phyloP scores from a whole-genome alignment of 306 rosid species.

The Echinosophora koreensis region DNA sequence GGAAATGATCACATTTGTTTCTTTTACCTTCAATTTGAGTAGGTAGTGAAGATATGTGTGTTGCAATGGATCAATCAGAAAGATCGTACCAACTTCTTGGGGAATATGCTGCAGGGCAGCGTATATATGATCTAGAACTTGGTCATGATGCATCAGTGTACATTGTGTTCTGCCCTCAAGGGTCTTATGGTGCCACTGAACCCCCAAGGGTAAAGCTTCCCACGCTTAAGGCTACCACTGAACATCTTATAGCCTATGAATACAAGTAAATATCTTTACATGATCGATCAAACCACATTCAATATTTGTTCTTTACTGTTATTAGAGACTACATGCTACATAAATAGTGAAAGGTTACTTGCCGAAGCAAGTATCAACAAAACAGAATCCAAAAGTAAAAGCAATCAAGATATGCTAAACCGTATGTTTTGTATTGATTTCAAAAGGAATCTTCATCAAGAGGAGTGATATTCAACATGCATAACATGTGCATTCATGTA shows the following conservation, averaged over 20 bases:
- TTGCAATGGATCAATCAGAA: slow-evolving; percentile 86
- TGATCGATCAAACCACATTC: background rate
- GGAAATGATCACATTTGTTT: background rate
- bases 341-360: background rate
- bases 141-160: slow-evolving; percentile 53
- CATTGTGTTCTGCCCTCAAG: slow-evolving; percentile 69
- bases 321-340: background rate
- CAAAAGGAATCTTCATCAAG: too few relatives aligned
- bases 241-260: slow-evolving; percentile 54
- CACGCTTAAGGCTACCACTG: slow-evolving; percentile 67
- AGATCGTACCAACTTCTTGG: slow-evolving; percentile 92
- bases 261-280: slow-evolving; percentile 32
- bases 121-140: slow-evolving; percentile 67
- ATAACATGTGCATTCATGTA: background rate
- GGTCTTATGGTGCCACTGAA: slow-evolving; percentile 51
- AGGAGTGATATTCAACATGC: too few relatives aligned
- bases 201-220: slow-evolving; percentile 86
- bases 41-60: slow-evolving; percentile 81
- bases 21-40: slow-evolving; percentile 36
- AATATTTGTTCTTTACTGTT: background rate
- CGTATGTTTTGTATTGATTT: too few relatives aligned
- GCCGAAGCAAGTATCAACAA: background rate
- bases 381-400: slow-evolving; percentile 1
- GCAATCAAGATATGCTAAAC: background rate
- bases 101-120: slow-evolving; percentile 83